Evolutionary conservation across 495 filamentous ascomycete genomes (phyloP).

Genomic region (Aspergillus sclerotioniger): DNA sequence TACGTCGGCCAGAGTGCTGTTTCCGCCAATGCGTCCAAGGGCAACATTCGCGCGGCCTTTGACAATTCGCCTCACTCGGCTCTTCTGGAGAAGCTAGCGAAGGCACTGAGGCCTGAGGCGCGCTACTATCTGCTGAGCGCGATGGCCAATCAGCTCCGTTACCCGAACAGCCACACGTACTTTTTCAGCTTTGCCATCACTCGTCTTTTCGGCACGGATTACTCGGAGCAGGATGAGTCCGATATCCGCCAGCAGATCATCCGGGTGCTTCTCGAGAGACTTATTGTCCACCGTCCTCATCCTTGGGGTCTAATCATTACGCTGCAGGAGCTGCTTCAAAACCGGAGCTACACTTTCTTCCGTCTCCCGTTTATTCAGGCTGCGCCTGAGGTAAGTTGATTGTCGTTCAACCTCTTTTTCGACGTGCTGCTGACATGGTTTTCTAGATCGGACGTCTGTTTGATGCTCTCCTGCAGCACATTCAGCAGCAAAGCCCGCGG

Average conservation of each 20-base stretch:
- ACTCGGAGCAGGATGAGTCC: constrained; percentile 71
- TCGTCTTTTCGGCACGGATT: constrained; percentile 78
- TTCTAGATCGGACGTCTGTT: constrained; percentile 49
- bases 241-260: constrained; percentile 89
- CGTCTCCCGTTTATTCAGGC: constrained; percentile 88
- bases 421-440: constrained; percentile 13
- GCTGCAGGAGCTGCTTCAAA: constrained; percentile 86
- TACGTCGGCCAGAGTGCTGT: constrained; percentile 77
- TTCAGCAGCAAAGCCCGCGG: constrained; percentile 51
- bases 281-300: constrained; percentile 88
- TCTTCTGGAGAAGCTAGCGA: constrained; percentile 71
- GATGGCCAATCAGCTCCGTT: constrained; percentile 89
- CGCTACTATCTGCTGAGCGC: constrained; percentile 82
- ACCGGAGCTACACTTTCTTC: constrained; percentile 85
- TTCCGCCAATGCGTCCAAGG: constrained; percentile 52
- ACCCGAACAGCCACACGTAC: constrained; percentile 83
- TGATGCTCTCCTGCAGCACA: constrained; percentile 49
- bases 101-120: constrained; percentile 69
- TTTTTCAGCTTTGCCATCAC: constrained; percentile 89
- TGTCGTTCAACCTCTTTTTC: background rate
- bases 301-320: constrained; percentile 95
- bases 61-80: constrained; percentile 69
- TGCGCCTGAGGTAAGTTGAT: constrained; percentile 68
- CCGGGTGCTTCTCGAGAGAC: constrained; percentile 78
- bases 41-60: constrained; percentile 60